Percentiles rank a stretch among this genome's conserved stretches.
Conservation (phyloP, 2,329 filamentous ascomycete species). For the Fusarium brevicatenulatum region DNA sequence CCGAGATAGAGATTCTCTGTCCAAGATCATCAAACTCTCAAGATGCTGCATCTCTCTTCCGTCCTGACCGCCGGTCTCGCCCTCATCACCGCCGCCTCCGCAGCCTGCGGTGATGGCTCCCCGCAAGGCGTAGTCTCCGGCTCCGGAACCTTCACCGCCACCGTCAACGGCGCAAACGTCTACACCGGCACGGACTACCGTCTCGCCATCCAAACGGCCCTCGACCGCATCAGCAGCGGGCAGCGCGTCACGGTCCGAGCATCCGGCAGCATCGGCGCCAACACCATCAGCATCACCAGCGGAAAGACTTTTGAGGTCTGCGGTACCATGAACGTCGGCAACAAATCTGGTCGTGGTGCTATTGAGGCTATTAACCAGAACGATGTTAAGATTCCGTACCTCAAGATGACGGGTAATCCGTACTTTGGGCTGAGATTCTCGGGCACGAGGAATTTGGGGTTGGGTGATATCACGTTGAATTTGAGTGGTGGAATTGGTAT, state of each 20-base stretch:
- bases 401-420: conserved; percentile 66
- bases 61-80: conserved; percentile 55
- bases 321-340: conserved; percentile 62
- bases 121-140: conserved; percentile 60
- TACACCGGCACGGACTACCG: conserved; percentile 65
- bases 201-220: conserved; percentile 63
- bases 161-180: conserved; percentile 54
- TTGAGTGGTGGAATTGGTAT: conserved; percentile 65
- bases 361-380: conserved; percentile 62
- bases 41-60: conserved; percentile 50
- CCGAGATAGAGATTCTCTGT: background rate
- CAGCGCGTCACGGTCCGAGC: conserved; percentile 65
- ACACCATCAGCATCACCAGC: conserved; percentile 60
- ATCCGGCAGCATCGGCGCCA: conserved; percentile 65
- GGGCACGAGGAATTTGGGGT: conserved; percentile 57
- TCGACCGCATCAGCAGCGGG: conserved; percentile 62
- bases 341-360: conserved; percentile 58
- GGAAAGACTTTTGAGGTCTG: conserved; percentile 69
- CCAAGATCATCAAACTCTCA: background rate
- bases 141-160: conserved; percentile 58
- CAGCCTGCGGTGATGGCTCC: conserved; percentile 60
- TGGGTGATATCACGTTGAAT: conserved; percentile 65
- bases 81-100: conserved; percentile 51
- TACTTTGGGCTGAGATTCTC: conserved; percentile 68
- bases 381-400: conserved; percentile 64